Evolutionary conservation across 169 alveolate genomes (phyloP), one percentile per base, ranked within the genome.

Genomic region (Toxoplasma gondii): DNA sequence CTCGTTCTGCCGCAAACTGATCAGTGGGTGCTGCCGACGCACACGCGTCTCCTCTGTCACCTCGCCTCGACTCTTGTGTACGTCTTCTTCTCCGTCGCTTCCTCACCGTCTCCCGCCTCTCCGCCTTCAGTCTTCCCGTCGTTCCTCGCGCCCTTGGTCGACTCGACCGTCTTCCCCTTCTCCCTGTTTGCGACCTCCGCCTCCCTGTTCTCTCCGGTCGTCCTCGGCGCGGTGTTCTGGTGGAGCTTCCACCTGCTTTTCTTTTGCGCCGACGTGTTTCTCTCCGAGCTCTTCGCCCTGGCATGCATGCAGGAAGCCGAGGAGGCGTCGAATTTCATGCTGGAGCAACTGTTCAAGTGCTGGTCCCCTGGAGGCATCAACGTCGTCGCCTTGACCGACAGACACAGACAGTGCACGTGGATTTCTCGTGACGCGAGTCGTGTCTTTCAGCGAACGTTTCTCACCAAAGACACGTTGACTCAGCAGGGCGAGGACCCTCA

Each of bases 321-420:
- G 44, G 86, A 78, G n/a, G 86, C 86, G 45, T 78, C 44, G 45
- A 78, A n/a, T 19, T 78, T 78, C 86, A 78, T 78, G 86, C 49
- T 78, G 19, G 86, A 78, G 1, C 86, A 78, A n/a, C 86, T 78
- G 39, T 78, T 78, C 86, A 78, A 78, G 43, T 19, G 86, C 45
- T 78, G 86, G 86, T 78, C 86, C n/a, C 86, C 86, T 17, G 86
- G 43, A 9, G 86, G 86, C 45, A 78, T 78, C 45, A 78, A 78
- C 45, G 86, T 78, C 24, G 86, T 78, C 86, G 86, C 86, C 44
- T n/a, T 78, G 27, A 78, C 86, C 27, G 86, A 78, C 45, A 19
- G 45, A n/a, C 86, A 78, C 45, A 41, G 86, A 31, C 86, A 78
- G 86, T 78, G 86, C 45, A 78, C 86, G n/a, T 78, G 86, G 86